Evolutionary conservation across 1,284 basidiomycete genomes (phyloP).

Genomic region (Abortiporus biennis): DNA sequence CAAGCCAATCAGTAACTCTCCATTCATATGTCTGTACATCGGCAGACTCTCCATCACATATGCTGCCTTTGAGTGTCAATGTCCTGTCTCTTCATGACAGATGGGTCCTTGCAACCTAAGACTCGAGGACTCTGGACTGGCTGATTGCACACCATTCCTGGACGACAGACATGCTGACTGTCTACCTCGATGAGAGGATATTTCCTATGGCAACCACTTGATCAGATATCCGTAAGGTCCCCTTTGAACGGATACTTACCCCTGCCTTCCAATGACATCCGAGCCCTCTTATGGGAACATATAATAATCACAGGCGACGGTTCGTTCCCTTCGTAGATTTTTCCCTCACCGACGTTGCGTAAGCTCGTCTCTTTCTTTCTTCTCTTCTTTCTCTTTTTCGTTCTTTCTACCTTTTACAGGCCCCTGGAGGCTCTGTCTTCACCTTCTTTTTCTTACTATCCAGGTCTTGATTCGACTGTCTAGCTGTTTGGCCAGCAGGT

Average conservation of each 20-base stretch:
- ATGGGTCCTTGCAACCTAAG: neutral
- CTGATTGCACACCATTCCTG: too few species aligned
- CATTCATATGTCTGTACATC: too few species aligned
- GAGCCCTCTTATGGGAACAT: neutral
- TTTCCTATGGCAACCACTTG: neutral
- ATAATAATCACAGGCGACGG: neutral
- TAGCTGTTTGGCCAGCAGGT: conserved; percentile 4
- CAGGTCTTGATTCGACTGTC: neutral
- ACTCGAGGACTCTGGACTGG: too few species aligned
- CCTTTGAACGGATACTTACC: neutral
- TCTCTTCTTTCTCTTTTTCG: conserved; percentile 11
- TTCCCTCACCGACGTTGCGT: too few species aligned
- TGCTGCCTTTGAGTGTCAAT: too few species aligned
- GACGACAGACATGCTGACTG: too few species aligned
- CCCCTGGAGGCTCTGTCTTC: conserved; percentile 1
- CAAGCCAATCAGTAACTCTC: too few species aligned
- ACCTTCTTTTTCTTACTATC: conserved; percentile 1
- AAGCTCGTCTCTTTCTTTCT: neutral
- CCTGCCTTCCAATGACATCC: conserved; percentile 1
- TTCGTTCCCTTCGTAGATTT: too few species aligned
- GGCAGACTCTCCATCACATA: too few species aligned
- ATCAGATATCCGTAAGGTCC: neutral
- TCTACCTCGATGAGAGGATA: too few species aligned
- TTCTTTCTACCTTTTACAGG: conserved; percentile 7
- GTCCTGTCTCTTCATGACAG: neutral